These are phyloP conservation scores for Puccinia novopanici DNA, from an alignment of 1,284 basidiomycete genomes.

Conservation along the genomic window DNA sequence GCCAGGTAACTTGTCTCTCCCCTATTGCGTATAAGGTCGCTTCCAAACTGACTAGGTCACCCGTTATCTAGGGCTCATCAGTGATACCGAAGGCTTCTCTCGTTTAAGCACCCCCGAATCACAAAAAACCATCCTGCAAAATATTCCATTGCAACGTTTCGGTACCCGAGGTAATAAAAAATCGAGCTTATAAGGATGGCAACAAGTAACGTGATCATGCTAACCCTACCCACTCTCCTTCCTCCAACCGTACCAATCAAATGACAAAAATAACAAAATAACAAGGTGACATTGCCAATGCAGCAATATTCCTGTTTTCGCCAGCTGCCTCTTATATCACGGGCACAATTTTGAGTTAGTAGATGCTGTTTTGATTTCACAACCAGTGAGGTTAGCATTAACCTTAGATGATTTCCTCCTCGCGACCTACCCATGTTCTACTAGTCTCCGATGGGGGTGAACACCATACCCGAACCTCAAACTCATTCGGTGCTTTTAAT, in stretches of 20 bases:
- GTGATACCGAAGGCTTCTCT: constrained; percentile 79
- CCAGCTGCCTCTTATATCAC: constrained; percentile 79
- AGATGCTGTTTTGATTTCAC: constrained; percentile 43
- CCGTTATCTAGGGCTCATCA: constrained; percentile 66
- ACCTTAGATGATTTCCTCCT: not conserved
- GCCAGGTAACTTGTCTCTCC: constrained; percentile 64
- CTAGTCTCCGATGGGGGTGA: constrained; percentile 44
- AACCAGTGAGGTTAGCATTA: not conserved
- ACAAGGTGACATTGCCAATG: constrained; percentile 75
- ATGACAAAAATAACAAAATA: constrained; percentile 64
- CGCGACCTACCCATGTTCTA: not conserved
- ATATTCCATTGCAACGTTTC: constrained; percentile 57
- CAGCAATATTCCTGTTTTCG: constrained; percentile 83
- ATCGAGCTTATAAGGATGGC: constrained; percentile 29
- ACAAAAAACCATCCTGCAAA: constrained; percentile 50
- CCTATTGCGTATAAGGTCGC: not conserved
- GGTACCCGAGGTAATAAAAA: constrained; percentile 54
- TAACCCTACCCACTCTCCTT: not conserved
- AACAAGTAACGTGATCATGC: constrained; percentile 30
- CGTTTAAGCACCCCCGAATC: constrained; percentile 66
- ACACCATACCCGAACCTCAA: constrained; percentile 24
- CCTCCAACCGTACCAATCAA: not conserved
- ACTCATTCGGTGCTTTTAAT: not conserved
- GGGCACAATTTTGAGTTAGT: constrained; percentile 61
- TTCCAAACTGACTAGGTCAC: not conserved